These are phyloP conservation scores for Curvularia hawaiiensis DNA, from an alignment of 2,329 filamentous ascomycete species.

Conservation along the genomic window DNA sequence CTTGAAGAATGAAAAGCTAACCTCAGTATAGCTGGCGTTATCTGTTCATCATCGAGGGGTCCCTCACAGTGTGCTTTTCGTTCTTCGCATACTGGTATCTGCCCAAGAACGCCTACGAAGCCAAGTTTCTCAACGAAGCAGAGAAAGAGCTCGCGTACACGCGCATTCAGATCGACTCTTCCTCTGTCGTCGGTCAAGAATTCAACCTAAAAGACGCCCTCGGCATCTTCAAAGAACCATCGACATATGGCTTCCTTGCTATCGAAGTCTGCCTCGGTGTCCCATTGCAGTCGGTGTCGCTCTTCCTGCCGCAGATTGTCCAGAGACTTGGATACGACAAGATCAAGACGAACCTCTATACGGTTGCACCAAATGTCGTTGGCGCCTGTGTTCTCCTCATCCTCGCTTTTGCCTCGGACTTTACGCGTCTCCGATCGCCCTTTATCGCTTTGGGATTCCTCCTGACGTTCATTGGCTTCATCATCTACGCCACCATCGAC, in stretches of 20 bases:
- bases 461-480: slow-evolving; percentile 77
- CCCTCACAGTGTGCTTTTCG: slow-evolving; percentile 63
- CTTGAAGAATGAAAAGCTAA: too few species aligned
- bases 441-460: slow-evolving; percentile 76
- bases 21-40: slow-evolving; percentile 59
- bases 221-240: slow-evolving; percentile 59
- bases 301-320: slow-evolving; percentile 66
- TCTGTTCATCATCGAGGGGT: slow-evolving; percentile 67
- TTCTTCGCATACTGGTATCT: slow-evolving; percentile 72
- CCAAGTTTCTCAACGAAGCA: slow-evolving; percentile 67
- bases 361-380: slow-evolving; percentile 77
- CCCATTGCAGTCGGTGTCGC: slow-evolving; percentile 60
- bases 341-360: slow-evolving; percentile 79
- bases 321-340: slow-evolving; percentile 57
- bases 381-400: slow-evolving; percentile 75
- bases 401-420: slow-evolving; percentile 73
- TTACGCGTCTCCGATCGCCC: slow-evolving; percentile 68
- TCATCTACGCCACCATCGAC: slow-evolving; percentile 75
- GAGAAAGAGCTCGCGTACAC: slow-evolving; percentile 72
- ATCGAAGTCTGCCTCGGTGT: slow-evolving; percentile 66
- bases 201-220: slow-evolving; percentile 60
- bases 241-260: slow-evolving; percentile 59
- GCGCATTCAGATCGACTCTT: slow-evolving; percentile 77
- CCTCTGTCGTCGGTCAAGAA: slow-evolving; percentile 64
- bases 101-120: slow-evolving; percentile 66